These are phyloP conservation scores for Aspergillus hortae DNA, from an alignment of 2,329 filamentous ascomycete genomes.

Conservation along the genomic window DNA sequence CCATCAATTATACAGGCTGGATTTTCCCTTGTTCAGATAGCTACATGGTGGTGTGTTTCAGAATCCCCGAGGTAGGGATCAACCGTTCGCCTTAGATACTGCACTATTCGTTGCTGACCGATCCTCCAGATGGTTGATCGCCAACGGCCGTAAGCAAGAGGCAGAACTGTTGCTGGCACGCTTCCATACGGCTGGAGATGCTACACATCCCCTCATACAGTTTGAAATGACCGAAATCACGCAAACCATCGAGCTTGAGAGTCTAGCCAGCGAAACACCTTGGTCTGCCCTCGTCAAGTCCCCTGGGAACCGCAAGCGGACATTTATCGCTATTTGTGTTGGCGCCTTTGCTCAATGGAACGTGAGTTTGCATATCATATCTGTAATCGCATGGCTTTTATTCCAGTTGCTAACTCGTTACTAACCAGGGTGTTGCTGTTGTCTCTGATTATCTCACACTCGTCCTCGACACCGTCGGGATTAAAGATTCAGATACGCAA, in stretches of 20 bases:
- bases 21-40: constrained; percentile 13
- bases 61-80: background rate
- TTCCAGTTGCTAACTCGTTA: no score
- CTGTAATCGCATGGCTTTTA: no score
- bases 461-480: constrained; percentile 36
- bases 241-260: constrained; percentile 12
- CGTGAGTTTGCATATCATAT: background rate
- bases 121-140: constrained; percentile 20
- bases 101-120: background rate
- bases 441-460: constrained; percentile 35
- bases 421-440: constrained; percentile 22
- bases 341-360: constrained; percentile 24
- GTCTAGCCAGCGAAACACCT: constrained; percentile 8
- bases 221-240: constrained; percentile 25
- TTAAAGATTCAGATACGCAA: constrained; percentile 32
- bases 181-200: constrained; percentile 20
- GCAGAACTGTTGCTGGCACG: constrained; percentile 17
- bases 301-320: constrained; percentile 22
- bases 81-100: background rate
- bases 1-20: constrained; percentile 21
- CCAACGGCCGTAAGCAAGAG: constrained; percentile 16
- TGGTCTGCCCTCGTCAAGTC: constrained; percentile 15
- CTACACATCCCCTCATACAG: constrained; percentile 14
- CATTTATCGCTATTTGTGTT: constrained; percentile 23
- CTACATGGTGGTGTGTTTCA: background rate